A percentile compares a stretch with the other conserved stretches of the same genome.
phyloP scores from a whole-genome alignment of 116 monocot genomes.

The Iris pallida region DNA sequence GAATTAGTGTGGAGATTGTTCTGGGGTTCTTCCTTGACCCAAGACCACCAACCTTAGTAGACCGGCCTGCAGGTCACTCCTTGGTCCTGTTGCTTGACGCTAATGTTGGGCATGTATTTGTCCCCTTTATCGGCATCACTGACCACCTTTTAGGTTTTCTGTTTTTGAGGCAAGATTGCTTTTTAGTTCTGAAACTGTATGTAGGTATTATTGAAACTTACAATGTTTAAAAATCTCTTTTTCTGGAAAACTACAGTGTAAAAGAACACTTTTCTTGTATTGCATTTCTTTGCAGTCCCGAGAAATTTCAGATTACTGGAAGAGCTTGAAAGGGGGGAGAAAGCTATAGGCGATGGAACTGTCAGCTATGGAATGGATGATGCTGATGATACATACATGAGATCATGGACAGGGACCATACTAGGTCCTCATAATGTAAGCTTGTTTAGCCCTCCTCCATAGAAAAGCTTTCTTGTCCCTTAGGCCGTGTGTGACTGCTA shows the following conservation, averaged over 20 bases:
- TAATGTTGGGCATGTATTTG: no score
- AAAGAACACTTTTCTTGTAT: neutral
- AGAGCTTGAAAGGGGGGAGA: slow-evolving; percentile 85
- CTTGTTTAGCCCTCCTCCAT: neutral
- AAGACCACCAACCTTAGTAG: no score
- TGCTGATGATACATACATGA: slow-evolving; percentile 69
- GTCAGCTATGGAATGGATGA: slow-evolving; percentile 90
- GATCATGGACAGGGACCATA: slow-evolving; percentile 76
- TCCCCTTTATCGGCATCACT: no score
- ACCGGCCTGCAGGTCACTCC: no score
- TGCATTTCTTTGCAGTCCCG: slow-evolving; percentile 40
- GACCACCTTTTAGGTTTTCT: no score
- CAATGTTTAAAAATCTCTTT: no score
- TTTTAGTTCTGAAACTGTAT: no score
- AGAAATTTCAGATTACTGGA: slow-evolving; percentile 73
- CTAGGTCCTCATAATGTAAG: slow-evolving; percentile 64
- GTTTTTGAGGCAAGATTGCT: no score
- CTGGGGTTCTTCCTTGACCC: no score
- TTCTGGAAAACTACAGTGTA: neutral
- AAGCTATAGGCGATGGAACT: slow-evolving; percentile 70
- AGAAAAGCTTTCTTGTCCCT: neutral
- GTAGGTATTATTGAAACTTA: no score
- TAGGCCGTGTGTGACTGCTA: neutral
- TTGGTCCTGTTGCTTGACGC: no score
- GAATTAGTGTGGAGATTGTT: no score